A percentile compares a stretch with the other conserved stretches of the same genome.
These are phyloP conservation scores for Tetracentron sinense DNA, from an alignment of 164 flowering plant genomes.

Conservation along the genomic window DNA sequence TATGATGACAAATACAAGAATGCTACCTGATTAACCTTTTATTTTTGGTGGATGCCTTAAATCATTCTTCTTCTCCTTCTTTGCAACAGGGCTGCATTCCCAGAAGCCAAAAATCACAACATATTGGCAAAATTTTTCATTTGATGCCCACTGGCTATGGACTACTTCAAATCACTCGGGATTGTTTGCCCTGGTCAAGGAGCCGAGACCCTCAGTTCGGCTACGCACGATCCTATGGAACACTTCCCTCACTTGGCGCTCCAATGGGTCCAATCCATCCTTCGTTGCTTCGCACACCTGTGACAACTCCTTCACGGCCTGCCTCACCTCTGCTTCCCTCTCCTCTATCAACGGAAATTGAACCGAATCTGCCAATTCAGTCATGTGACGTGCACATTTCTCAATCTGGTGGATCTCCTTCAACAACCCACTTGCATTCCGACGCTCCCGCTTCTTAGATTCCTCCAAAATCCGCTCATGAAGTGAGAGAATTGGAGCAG, in stretches of 20 bases:
- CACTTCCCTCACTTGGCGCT: constrained; percentile 79
- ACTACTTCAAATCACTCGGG: constrained; percentile 25
- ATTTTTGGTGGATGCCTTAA: constrained; percentile 9
- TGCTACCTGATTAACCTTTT: constrained; percentile 26
- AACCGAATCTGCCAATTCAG: constrained; percentile 54
- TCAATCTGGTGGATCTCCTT: constrained; percentile 77
- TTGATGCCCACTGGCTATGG: constrained; percentile 5
- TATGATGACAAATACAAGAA: constrained; percentile 36
- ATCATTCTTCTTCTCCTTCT: constrained; percentile 12
- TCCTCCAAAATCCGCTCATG: constrained; percentile 83
- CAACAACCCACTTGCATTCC: constrained; percentile 64
- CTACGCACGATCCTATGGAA: constrained; percentile 73
- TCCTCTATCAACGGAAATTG: constrained; percentile 66
- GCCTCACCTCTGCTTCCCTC: constrained; percentile 57
- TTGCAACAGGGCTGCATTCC: constrained; percentile 7
- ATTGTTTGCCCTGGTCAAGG: constrained; percentile 37
- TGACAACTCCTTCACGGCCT: constrained; percentile 45
- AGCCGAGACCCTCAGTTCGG: constrained; percentile 80
- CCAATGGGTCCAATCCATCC: constrained; percentile 73
- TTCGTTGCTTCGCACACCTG: constrained; percentile 43
- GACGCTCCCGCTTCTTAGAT: constrained; percentile 71
- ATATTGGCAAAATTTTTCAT: constrained; percentile 15
- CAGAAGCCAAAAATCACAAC: constrained; percentile 10
- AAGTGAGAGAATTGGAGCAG: constrained; percentile 44
- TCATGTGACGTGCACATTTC: constrained; percentile 53